Base-by-base conservation (phyloP, 164 flowering plant genomes). In the Pachysandra terminalis region DNA sequence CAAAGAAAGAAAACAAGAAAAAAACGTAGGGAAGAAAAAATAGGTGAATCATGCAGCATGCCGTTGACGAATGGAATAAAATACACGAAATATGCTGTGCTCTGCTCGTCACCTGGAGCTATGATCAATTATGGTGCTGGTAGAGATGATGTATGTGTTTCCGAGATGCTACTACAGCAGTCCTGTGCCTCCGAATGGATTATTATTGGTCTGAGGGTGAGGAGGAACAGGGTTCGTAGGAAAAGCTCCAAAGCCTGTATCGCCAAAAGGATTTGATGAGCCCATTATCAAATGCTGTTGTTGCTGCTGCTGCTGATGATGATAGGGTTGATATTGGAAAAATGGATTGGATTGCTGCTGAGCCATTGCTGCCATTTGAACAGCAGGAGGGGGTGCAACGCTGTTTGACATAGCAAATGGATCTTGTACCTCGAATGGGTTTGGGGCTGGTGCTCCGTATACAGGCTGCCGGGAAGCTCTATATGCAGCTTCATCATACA, bases 341-440 rank as follows among this genome's bases (percentile, higher is more conserved):
- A 89, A 96, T 41, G 98, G 97, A 74, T 89, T 88, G 41, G 71
- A 54, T 71, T 81, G 96, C 64, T 84, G 89, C 49, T 85, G 96
- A 68, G 84, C 54, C 85, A 88, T 79, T 49, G 83, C 70, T 55
- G 83, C 86, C 96, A 91, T 89, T 78, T 89, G 96, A 68, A 87
- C 87, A 5, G 88, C 57, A 19, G 87, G 65, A 53, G 94, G 90
- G 4, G 90, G 81, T 49, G 91, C 77, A 24, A 84, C 21, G 60
- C 23, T 73, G 74, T 79, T 87, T 14, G 99, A 86, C 62, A 81
- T 32, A 15, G 93, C 80, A 83, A 96, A 96, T 56, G 98, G 96
- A 73, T 96, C 99, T 1, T 84, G 90, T 9, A 82, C 86, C 78
- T 83, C 98, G 72, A 96, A 96, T 23, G 98, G 99, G 61, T 96